Evolutionary conservation across 306 rosid genomes (phyloP).

Genomic region (Sesbania bispinosa): DNA sequence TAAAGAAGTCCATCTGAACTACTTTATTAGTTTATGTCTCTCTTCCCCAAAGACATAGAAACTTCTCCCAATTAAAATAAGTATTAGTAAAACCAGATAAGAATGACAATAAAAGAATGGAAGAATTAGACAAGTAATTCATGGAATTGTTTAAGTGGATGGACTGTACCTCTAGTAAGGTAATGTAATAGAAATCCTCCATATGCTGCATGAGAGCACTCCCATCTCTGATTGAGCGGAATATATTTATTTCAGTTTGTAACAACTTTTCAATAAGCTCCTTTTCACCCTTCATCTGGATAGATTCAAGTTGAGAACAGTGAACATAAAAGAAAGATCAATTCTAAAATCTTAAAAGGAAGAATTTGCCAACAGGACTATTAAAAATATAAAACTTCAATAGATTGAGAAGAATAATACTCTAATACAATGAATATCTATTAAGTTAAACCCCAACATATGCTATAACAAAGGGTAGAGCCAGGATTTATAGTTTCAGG

Average conservation of each 20-base stretch:
- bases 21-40: background rate
- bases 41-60: background rate
- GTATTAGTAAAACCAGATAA: background rate
- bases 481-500: background rate
- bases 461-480: background rate
- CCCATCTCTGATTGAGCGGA: slow-evolving; percentile 93
- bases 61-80: background rate
- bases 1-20: background rate
- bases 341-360: background rate
- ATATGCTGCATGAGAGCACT: slow-evolving; percentile 94
- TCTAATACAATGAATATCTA: background rate
- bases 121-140: slow-evolving; percentile 3
- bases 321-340: background rate
- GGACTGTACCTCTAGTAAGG: slow-evolving; percentile 71
- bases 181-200: slow-evolving; percentile 95
- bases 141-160: background rate
- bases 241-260: slow-evolving; percentile 88
- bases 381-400: too few species aligned
- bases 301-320: background rate
- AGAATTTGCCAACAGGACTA: background rate
- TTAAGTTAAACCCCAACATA: background rate
- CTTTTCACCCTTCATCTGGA: slow-evolving; percentile 90
- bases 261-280: slow-evolving; percentile 74
- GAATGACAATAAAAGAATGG: background rate
- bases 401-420: background rate